Base-by-base conservation (phyloP, 345 rosid genomes). In the Eutrema yunnanense region DNA sequence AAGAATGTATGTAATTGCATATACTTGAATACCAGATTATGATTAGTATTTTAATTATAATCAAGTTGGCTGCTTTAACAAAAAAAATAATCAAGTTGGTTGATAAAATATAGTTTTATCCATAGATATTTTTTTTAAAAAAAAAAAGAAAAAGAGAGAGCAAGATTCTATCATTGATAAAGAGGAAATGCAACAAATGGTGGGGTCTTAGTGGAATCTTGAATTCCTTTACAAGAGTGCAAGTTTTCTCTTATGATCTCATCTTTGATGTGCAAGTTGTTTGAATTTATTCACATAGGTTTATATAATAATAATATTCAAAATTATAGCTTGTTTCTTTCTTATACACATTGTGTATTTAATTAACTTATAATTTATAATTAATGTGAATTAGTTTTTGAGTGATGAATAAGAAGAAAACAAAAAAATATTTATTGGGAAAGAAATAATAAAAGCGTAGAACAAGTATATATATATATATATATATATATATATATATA, bases 161-260 rank as follows among this genome's bases (percentile, higher is more conserved):
- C 71, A 70, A 65, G 72, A 71, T 77, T 77, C 76, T 51, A 70
- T 77, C 43, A 71, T 77, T 56, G 67, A 49, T 63, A 57, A 22
- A 77, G 62, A 41, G 3, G 67, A 64, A 76, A 76, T 26, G 12
- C 44, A 55, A 56, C 33, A 29, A 33, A 22, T 61, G 59, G 76
- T 77, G 55, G 80, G 76, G 67, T 27, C 72, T 6, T 33, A 13
- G 8, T 77, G 41, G 80, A 77, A 77, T 77, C 76, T 77, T 76
- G 36, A 56, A 41, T 38, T 36, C 62, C 29, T 59, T 60, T 60
- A 42, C 61, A 63, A 70, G 76, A 70, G 76, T 76, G 80, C 80
- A 76, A 71, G 72, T 76, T 76, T 76, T 48, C 41, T 42, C 67
- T 48, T 22, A 42, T 77, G 80, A 71, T 50, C 76, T 71, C 80